Conservation (phyloP, 1,139 yeast species). For the Blastobotrys aristatus region DNA sequence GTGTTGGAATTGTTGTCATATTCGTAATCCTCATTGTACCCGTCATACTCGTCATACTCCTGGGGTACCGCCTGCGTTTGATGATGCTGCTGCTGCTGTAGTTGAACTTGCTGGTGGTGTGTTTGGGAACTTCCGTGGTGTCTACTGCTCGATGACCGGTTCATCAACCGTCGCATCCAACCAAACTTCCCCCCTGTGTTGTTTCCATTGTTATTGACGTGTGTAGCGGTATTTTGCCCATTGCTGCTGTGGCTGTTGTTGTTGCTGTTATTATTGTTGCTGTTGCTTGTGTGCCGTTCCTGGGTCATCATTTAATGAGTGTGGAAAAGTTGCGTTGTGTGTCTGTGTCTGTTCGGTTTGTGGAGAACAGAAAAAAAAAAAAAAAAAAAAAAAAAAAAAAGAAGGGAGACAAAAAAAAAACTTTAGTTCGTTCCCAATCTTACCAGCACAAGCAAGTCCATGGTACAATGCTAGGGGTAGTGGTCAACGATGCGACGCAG, state of each 20-base stretch:
- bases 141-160: conserved; percentile 11
- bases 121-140: conserved; percentile 4
- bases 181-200: conserved; percentile 20
- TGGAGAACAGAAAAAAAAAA: conserved; percentile 2
- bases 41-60: background rate
- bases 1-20: background rate
- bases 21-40: background rate
- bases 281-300: conserved; percentile 10
- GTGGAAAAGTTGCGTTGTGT: conserved; percentile 4
- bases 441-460: too few relatives aligned
- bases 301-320: background rate
- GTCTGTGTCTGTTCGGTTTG: background rate
- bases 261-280: conserved; percentile 4
- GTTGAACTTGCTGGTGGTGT: background rate
- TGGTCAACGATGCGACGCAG: conserved; percentile 11
- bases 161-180: conserved; percentile 23
- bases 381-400: background rate
- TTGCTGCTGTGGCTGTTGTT: conserved; percentile 3
- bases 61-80: background rate
- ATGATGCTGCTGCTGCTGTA: background rate
- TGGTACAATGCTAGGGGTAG: conserved; percentile 9
- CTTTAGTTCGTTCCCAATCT: background rate
- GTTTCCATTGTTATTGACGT: background rate
- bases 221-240: too few relatives aligned
- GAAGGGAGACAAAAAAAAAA: too few relatives aligned